These are phyloP conservation scores for Nepenthes gracilis DNA, from an alignment of 148 eudicot genomes.

Conservation along the genomic window DNA sequence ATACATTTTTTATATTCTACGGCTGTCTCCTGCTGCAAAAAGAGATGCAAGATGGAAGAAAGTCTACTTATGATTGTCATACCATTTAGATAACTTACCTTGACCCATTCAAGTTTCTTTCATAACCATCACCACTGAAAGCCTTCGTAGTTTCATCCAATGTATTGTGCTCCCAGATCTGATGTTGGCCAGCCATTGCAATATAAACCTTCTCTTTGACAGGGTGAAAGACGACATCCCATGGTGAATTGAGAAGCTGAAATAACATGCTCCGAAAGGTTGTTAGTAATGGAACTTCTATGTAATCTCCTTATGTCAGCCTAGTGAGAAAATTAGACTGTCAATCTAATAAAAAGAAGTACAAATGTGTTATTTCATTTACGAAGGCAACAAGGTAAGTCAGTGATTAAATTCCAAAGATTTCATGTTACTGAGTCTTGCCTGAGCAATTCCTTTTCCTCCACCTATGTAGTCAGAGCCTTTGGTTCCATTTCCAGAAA, in stretches of 20 bases:
- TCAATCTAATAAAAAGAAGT: too few species aligned
- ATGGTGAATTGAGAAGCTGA: conserved; percentile 97
- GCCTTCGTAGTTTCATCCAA: conserved; percentile 49
- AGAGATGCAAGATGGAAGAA: background rate
- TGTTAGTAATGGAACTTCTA: background rate
- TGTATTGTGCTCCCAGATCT: conserved; percentile 77
- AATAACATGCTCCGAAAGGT: conserved; percentile 4
- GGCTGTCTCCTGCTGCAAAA: too few species aligned
- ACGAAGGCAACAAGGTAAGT: background rate
- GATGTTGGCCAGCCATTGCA: conserved; percentile 99
- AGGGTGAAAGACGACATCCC: conserved; percentile 92
- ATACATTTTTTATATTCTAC: too few species aligned
- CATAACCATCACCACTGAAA: conserved; percentile 95
- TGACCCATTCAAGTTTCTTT: conserved; percentile 85
- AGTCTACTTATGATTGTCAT: background rate
- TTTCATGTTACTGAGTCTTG: conserved; percentile 21
- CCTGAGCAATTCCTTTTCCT: conserved; percentile 73
- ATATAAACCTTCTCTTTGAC: conserved; percentile 60
- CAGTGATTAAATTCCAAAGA: background rate
- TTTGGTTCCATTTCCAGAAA: conserved; percentile 95
- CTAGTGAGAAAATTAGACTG: background rate
- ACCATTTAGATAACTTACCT: conserved; percentile 30
- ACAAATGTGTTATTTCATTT: too few species aligned
- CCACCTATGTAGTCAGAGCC: conserved; percentile 95
- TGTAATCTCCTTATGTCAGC: background rate